Conservation (phyloP, 1,284 basidiomycete genomes). For the Ceratobasidium sp. region DNA sequence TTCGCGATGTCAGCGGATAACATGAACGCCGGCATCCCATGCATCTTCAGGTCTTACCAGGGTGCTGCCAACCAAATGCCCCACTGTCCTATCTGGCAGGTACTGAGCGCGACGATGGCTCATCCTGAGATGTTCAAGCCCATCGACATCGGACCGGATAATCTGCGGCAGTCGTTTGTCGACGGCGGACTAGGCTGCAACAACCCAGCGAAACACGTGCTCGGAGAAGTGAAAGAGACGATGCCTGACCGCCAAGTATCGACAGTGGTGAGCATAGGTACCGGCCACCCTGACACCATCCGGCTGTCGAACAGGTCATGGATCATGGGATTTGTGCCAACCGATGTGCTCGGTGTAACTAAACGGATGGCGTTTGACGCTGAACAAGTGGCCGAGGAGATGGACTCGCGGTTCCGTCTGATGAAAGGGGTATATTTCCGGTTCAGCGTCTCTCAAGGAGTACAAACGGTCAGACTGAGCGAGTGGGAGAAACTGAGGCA, state of each 20-base stretch:
- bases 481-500: not conserved
- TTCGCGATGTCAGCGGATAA: too few relatives aligned
- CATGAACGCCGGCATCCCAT: too few relatives aligned
- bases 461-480: not conserved
- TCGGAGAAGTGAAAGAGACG: not conserved
- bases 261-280: not conserved
- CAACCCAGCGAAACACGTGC: not conserved
- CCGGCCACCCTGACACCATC: not conserved
- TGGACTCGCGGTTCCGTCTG: not conserved
- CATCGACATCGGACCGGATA: too few relatives aligned
- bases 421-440: too few relatives aligned
- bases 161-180: not conserved
- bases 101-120: too few relatives aligned
- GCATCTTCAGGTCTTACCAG: too few relatives aligned
- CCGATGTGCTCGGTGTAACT: not conserved
- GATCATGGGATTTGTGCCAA: not conserved
- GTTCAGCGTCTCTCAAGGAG: slow-evolving; percentile 5
- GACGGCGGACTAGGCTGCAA: not conserved
- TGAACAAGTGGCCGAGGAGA: not conserved
- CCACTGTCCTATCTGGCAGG: too few relatives aligned
- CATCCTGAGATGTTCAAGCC: too few relatives aligned
- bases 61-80: too few relatives aligned
- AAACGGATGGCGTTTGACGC: not conserved
- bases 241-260: not conserved
- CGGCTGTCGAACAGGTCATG: not conserved